These are phyloP conservation scores for Lasiosphaeria ovina DNA, from an alignment of 495 filamentous ascomycete species.

Conservation along the genomic window DNA sequence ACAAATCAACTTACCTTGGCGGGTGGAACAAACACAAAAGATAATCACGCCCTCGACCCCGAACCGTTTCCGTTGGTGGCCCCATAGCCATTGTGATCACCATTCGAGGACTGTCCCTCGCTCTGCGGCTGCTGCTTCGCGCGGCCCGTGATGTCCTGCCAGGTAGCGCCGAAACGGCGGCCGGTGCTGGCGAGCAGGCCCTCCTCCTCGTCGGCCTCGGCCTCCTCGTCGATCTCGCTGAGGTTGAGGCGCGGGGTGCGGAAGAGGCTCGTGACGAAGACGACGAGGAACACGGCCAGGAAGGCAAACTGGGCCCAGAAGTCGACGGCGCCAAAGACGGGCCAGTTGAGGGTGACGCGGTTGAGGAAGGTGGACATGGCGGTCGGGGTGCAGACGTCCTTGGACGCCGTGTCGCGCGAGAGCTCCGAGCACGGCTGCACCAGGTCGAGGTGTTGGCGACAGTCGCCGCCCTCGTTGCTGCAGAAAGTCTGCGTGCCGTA, in stretches of 20 bases:
- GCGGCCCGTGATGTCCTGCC: constrained; percentile 76
- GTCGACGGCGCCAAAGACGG: constrained; percentile 86
- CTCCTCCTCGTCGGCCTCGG: constrained; percentile 94
- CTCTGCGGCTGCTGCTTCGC: constrained; percentile 6
- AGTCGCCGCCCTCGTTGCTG: constrained; percentile 73
- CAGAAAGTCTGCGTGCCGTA: constrained; percentile 96
- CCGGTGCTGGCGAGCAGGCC: constrained; percentile 80
- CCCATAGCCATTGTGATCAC: too few relatives aligned
- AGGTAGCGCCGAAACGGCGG: constrained; percentile 75
- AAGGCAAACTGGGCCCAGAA: constrained; percentile 97
- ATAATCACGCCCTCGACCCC: neutral
- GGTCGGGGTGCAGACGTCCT: constrained; percentile 81
- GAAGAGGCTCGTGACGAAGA: constrained; percentile 73
- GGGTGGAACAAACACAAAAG: too few relatives aligned
- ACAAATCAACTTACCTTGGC: too few relatives aligned
- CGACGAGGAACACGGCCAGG: constrained; percentile 75
- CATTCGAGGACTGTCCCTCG: too few relatives aligned
- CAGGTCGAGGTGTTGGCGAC: constrained; percentile 64
- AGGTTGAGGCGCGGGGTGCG: constrained; percentile 74
- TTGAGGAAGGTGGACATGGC: constrained; percentile 91
- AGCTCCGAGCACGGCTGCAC: constrained; percentile 80
- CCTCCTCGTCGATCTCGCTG: constrained; percentile 77
- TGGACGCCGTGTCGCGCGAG: constrained; percentile 58
- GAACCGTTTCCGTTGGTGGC: neutral
- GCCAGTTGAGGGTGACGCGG: constrained; percentile 90